A percentile compares a stretch with the other conserved stretches of the same genome.
These are phyloP conservation scores for Venturiaceae sp. DNA, from an alignment of 2,329 filamentous ascomycete genomes.

Conservation along the genomic window DNA sequence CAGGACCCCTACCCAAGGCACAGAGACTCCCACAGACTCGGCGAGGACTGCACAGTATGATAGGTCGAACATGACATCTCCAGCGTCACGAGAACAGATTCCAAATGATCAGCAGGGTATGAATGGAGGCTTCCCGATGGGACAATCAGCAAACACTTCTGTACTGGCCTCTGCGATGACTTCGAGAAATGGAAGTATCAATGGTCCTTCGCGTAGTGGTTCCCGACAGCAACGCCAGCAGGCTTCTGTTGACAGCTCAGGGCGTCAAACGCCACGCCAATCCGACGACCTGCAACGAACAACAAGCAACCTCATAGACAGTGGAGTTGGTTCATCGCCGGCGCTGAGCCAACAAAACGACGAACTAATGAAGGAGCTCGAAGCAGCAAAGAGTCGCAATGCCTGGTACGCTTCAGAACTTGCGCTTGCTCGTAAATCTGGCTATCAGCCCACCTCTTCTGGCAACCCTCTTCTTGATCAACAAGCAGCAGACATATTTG, in stretches of 20 bases:
- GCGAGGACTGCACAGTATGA: slow-evolving; percentile 34
- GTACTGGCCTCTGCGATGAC: background rate
- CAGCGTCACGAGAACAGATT: slow-evolving; percentile 29
- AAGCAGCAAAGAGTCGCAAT: slow-evolving; percentile 74
- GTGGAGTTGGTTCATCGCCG: slow-evolving; percentile 49
- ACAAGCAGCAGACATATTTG: slow-evolving; percentile 66
- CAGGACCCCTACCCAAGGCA: slow-evolving; percentile 41
- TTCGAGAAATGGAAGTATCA: background rate
- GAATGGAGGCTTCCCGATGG: background rate
- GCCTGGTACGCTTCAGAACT: slow-evolving; percentile 97
- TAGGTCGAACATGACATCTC: slow-evolving; percentile 30
- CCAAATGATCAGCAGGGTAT: slow-evolving; percentile 16
- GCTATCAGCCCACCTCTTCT: slow-evolving; percentile 58
- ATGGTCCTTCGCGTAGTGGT: slow-evolving; percentile 19
- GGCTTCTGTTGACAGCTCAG: slow-evolving; percentile 54
- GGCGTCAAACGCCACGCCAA: slow-evolving; percentile 24
- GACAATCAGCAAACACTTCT: background rate
- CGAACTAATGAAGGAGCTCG: slow-evolving; percentile 75
- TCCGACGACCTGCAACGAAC: slow-evolving; percentile 17
- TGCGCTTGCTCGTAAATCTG: slow-evolving; percentile 80
- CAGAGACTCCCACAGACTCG: slow-evolving; percentile 30
- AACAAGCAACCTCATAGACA: slow-evolving; percentile 42
- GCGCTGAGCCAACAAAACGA: slow-evolving; percentile 57
- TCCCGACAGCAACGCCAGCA: slow-evolving; percentile 36
- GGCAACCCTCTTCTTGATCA: slow-evolving; percentile 66